phyloP scores from a whole-genome alignment of 371 early-diverging fungal genomes.

The Mucor plumbeus region DNA sequence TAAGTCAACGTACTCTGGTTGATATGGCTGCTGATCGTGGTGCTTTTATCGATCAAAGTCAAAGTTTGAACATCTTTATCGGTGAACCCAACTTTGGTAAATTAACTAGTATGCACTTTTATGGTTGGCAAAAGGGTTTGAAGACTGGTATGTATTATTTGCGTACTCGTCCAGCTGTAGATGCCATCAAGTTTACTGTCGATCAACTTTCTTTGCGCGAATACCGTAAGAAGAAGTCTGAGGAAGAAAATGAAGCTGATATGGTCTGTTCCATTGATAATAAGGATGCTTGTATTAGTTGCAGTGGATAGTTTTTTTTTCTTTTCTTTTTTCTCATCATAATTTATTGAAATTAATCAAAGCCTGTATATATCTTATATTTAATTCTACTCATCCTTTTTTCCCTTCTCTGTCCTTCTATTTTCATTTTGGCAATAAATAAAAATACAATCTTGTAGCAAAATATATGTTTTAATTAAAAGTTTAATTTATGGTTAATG shows the following conservation, averaged over 20 bases:
- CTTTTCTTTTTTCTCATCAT: background rate
- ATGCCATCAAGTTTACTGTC: constrained; percentile 96
- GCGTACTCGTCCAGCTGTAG: constrained; percentile 95
- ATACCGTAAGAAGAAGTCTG: constrained; percentile 32
- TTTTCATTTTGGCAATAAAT: background rate
- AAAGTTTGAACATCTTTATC: constrained; percentile 97
- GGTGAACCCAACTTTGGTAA: constrained; percentile 91
- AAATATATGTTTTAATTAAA: no score
- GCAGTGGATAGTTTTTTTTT: constrained; percentile 68
- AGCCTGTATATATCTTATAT: constrained; percentile 5
- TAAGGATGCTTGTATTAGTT: constrained; percentile 91
- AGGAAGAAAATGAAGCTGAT: constrained; percentile 52
- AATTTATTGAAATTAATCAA: constrained; percentile 4
- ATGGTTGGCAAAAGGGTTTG: constrained; percentile 98
- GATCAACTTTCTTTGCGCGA: constrained; percentile 61
- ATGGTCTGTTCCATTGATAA: constrained; percentile 90
- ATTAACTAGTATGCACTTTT: constrained; percentile 99
- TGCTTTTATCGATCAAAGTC: constrained; percentile 98
- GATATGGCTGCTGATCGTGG: constrained; percentile 95
- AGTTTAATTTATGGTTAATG: no score
- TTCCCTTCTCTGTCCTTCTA: background rate
- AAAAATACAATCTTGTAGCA: background rate
- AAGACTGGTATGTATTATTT: constrained; percentile 99
- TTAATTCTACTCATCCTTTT: constrained; percentile 5
- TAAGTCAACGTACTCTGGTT: constrained; percentile 88